These are phyloP conservation scores for Nigrospora sphaerica DNA, from an alignment of 2,329 filamentous ascomycete species.

Conservation along the genomic window DNA sequence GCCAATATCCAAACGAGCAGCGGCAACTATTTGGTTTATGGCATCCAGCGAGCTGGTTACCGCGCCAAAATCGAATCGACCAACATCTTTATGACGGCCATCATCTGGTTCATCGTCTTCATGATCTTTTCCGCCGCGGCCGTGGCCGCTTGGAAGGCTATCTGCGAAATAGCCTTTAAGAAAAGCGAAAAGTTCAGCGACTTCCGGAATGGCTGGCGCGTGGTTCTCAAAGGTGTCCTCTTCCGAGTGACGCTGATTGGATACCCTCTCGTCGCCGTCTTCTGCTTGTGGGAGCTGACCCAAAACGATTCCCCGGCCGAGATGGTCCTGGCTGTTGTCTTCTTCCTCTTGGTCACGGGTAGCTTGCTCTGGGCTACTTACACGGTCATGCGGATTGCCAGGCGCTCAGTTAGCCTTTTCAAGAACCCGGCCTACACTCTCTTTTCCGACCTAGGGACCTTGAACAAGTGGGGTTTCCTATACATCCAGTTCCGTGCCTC, in stretches of 20 bases:
- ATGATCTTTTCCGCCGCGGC: conserved; percentile 66
- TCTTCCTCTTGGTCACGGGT: conserved; percentile 71
- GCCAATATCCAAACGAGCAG: conserved; percentile 44
- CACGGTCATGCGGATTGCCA: conserved; percentile 85
- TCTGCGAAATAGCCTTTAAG: conserved; percentile 70
- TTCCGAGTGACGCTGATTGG: conserved; percentile 87
- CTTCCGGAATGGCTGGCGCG: conserved; percentile 91
- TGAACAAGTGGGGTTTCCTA: conserved; percentile 98
- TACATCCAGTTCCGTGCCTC: conserved; percentile 96
- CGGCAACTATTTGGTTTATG: conserved; percentile 59
- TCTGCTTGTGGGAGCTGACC: conserved; percentile 92
- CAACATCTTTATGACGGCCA: conserved; percentile 88
- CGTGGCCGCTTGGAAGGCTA: conserved; percentile 72
- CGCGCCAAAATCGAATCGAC: conserved; percentile 76
- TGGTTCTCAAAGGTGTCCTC: conserved; percentile 86
- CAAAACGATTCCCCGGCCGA: conserved; percentile 77
- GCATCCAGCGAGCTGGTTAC: conserved; percentile 87
- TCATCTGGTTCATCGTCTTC: conserved; percentile 84
- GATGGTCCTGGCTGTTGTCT: conserved; percentile 81
- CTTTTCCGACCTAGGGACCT: conserved; percentile 85
- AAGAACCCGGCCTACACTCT: conserved; percentile 96
- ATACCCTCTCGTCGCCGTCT: conserved; percentile 82
- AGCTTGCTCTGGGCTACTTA: conserved; percentile 80
- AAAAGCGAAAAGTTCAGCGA: conserved; percentile 80
- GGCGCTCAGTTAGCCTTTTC: conserved; percentile 83